Percentiles rank a stretch among this genome's conserved stretches.
Conservation (phyloP, 495 filamentous ascomycete species). For the Penicillium manginii region DNA sequence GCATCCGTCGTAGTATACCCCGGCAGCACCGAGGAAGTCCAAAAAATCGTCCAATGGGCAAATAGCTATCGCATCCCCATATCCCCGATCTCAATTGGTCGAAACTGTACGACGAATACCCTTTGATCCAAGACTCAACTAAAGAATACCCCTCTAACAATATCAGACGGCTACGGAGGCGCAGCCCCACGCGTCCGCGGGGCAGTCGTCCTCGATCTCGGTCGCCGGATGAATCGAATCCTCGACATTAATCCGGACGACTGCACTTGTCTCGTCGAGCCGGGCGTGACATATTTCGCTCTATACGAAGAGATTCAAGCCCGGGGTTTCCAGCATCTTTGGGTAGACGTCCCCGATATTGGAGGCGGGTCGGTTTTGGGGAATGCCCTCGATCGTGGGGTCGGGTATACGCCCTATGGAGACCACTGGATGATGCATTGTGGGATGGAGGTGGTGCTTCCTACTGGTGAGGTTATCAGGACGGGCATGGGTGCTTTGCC, state of each 20-base stretch:
- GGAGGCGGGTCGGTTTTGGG: constrained; percentile 61
- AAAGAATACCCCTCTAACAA: background rate
- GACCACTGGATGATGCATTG: constrained; percentile 21
- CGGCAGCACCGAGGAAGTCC: constrained; percentile 15
- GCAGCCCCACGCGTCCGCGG: constrained; percentile 18
- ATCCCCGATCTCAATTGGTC: constrained; percentile 19
- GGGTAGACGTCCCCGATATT: constrained; percentile 58
- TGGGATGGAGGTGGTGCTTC: constrained; percentile 22
- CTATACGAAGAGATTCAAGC: constrained; percentile 55
- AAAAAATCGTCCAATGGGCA: constrained; percentile 18
- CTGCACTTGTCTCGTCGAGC: constrained; percentile 34
- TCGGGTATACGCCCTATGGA: constrained; percentile 37
- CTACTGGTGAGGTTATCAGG: constrained; percentile 48
- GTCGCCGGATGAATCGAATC: constrained; percentile 30
- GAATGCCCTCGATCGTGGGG: constrained; percentile 50
- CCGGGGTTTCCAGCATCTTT: constrained; percentile 51
- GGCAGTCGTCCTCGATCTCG: constrained; percentile 13
- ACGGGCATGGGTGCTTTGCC: constrained; percentile 47
- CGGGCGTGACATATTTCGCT: constrained; percentile 58
- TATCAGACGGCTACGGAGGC: constrained; percentile 16
- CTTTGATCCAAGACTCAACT: background rate
- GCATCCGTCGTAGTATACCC: constrained; percentile 16
- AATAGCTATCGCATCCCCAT: constrained; percentile 19
- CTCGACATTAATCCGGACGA: constrained; percentile 30
- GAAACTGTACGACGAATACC: constrained; percentile 14